These are phyloP conservation scores for Phytophthora citricola DNA, from an alignment of 352 stramenopile genomes.

Conservation along the genomic window DNA sequence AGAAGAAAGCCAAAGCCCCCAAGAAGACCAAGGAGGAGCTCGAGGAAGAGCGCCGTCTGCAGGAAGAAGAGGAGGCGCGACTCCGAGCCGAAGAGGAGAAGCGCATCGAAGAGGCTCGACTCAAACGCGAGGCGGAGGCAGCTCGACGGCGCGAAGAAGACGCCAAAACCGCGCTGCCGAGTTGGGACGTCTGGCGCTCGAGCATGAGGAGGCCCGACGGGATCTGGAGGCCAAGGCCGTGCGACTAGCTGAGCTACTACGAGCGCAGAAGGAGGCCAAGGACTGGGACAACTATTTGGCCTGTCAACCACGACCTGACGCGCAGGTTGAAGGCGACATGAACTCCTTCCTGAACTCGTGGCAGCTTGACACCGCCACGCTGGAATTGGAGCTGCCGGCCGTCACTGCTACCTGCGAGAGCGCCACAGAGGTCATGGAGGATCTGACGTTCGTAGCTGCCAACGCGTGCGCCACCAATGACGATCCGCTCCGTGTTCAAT, in stretches of 20 bases:
- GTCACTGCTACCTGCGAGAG: constrained; percentile 59
- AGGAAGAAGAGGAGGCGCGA: constrained; percentile 78
- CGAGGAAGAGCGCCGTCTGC: constrained; percentile 72
- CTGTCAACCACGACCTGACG: constrained; percentile 72
- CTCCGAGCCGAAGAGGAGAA: constrained; percentile 73
- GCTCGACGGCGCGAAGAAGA: constrained; percentile 67
- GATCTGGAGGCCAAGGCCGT: constrained; percentile 67
- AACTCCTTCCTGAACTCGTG: constrained; percentile 86
- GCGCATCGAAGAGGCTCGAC: constrained; percentile 72
- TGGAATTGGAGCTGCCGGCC: constrained; percentile 43
- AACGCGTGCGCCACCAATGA: constrained; percentile 69
- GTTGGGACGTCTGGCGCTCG: constrained; percentile 58
- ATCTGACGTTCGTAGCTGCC: constrained; percentile 61
- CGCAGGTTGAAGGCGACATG: constrained; percentile 77
- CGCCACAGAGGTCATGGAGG: constrained; percentile 66
- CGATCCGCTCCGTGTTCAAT: constrained; percentile 45
- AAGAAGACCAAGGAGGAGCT: constrained; percentile 88
- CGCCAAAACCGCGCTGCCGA: constrained; percentile 70
- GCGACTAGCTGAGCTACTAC: constrained; percentile 68
- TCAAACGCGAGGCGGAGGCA: constrained; percentile 61
- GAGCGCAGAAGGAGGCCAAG: constrained; percentile 65
- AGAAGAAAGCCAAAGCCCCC: constrained; percentile 80
- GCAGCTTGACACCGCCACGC: constrained; percentile 59
- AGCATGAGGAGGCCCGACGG: constrained; percentile 59
- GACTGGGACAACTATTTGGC: constrained; percentile 84